Evolutionary conservation across 345 rosid genomes (phyloP).

Genomic region (Populus davidiana): DNA sequence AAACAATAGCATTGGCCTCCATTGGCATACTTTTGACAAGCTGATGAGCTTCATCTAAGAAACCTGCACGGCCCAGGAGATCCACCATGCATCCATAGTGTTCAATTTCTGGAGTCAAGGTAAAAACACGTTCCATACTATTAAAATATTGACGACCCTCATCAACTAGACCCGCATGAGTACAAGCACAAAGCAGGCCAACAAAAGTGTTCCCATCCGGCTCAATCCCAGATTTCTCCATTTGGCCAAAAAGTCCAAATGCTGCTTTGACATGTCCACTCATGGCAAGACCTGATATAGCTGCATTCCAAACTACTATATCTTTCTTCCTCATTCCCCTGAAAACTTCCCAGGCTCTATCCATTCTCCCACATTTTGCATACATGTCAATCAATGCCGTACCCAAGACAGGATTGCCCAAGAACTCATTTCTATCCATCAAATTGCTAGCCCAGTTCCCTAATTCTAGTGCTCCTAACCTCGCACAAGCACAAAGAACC

Average conservation of each 20-base stretch:
- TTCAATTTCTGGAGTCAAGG: constrained; percentile 53
- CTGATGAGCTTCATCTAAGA: constrained; percentile 51
- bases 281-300: constrained; percentile 64
- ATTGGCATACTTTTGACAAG: constrained; percentile 65
- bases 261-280: constrained; percentile 54
- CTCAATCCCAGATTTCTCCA: constrained; percentile 53
- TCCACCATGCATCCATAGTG: constrained; percentile 81
- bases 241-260: constrained; percentile 54
- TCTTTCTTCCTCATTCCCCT: constrained; percentile 49
- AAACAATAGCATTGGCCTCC: constrained; percentile 63
- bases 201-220: constrained; percentile 66
- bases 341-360: constrained; percentile 54
- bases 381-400: constrained; percentile 77
- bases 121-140: constrained; percentile 37
- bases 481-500: constrained; percentile 66
- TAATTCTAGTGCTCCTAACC: constrained; percentile 62
- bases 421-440: constrained; percentile 48
- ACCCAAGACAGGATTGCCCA: constrained; percentile 55
- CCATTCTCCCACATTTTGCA: constrained; percentile 60
- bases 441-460: constrained; percentile 65
- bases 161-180: constrained; percentile 67
- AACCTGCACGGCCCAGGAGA: constrained; percentile 75
- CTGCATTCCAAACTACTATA: constrained; percentile 59
- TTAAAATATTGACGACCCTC: constrained; percentile 60
- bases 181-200: constrained; percentile 63